Percentiles rank a stretch among this genome's conserved stretches.
These are phyloP conservation scores for Septoria linicola DNA, from an alignment of 2,329 filamentous ascomycete genomes.

Conservation along the genomic window DNA sequence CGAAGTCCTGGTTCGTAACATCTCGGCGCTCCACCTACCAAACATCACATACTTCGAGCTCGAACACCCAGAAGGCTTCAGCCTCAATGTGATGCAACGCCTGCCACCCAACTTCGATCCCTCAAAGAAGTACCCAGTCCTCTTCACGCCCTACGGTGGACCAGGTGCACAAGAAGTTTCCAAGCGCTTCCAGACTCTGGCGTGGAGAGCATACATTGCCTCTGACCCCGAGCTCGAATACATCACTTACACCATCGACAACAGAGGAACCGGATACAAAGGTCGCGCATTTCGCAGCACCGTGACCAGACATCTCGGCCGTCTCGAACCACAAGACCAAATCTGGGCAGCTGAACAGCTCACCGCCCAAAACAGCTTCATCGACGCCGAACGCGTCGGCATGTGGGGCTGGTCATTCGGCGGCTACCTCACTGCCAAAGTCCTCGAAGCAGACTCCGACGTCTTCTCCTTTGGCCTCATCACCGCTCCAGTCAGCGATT, in stretches of 20 bases:
- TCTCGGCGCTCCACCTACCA: constrained; percentile 62
- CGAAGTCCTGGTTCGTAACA: constrained; percentile 53
- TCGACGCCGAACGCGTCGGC: constrained; percentile 60
- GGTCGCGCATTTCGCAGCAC: constrained; percentile 62
- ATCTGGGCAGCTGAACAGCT: constrained; percentile 64
- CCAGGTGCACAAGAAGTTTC: constrained; percentile 62
- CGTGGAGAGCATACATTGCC: constrained; percentile 63
- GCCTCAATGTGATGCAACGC: constrained; percentile 63
- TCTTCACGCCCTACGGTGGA: constrained; percentile 68
- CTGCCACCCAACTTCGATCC: constrained; percentile 65
- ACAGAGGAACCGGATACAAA: constrained; percentile 64
- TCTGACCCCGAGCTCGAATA: constrained; percentile 68
- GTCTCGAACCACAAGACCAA: constrained; percentile 65
- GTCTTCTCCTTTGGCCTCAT: constrained; percentile 64
- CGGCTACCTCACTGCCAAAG: constrained; percentile 65
- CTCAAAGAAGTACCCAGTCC: constrained; percentile 62
- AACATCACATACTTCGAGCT: constrained; percentile 65
- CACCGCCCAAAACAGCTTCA: constrained; percentile 50
- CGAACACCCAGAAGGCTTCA: constrained; percentile 60
- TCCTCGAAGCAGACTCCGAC: constrained; percentile 61
- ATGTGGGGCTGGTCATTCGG: constrained; percentile 71
- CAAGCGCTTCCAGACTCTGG: constrained; percentile 56
- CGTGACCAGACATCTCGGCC: constrained; percentile 60
- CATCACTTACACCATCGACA: constrained; percentile 67
- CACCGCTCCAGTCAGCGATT: constrained; percentile 66